A percentile compares a stretch with the other conserved stretches of the same genome.
phyloP scores from a whole-genome alignment of 1,139 yeast species.

The Taphrina populina region DNA sequence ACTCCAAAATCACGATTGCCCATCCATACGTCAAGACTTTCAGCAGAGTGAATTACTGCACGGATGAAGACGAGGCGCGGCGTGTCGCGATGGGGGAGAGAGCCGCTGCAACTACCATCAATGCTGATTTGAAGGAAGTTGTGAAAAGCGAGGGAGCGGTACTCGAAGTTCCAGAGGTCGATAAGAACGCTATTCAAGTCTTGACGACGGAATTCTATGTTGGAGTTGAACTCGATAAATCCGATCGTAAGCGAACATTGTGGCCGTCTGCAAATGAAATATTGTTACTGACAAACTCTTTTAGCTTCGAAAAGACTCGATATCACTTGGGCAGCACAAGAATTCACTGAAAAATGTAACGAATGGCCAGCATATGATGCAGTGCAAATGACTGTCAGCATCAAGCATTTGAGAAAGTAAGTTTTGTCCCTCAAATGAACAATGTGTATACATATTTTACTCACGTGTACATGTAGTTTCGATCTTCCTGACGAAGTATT shows the following conservation, averaged over 20 bases:
- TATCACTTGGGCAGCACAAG: slow-evolving; percentile 87
- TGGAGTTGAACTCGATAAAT: slow-evolving; percentile 68
- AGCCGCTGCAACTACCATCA: slow-evolving; percentile 55
- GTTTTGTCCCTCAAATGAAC: slow-evolving; percentile 29
- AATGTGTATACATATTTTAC: neutral
- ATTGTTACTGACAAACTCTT: neutral
- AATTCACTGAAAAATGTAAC: slow-evolving; percentile 76
- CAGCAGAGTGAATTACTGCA: slow-evolving; percentile 56
- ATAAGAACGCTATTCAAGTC: slow-evolving; percentile 48
- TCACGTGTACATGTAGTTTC: slow-evolving; percentile 46
- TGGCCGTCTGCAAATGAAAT: neutral
- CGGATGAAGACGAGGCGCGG: slow-evolving; percentile 56
- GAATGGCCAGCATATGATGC: slow-evolving; percentile 67
- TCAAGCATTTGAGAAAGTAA: slow-evolving; percentile 69
- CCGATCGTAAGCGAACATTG: slow-evolving; percentile 41
- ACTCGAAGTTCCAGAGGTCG: slow-evolving; percentile 35
- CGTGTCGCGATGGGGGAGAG: slow-evolving; percentile 54
- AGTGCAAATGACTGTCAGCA: slow-evolving; percentile 57
- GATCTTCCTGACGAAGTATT: slow-evolving; percentile 86
- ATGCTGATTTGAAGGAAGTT: slow-evolving; percentile 46
- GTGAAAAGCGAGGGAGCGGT: slow-evolving; percentile 43
- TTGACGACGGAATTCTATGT: slow-evolving; percentile 75
- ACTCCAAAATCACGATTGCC: slow-evolving; percentile 68
- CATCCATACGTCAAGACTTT: slow-evolving; percentile 88
- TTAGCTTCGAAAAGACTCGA: slow-evolving; percentile 60